Evolutionary conservation across 2,329 filamentous ascomycete species (phyloP).

Genomic region (Calonectria henricotiae): DNA sequence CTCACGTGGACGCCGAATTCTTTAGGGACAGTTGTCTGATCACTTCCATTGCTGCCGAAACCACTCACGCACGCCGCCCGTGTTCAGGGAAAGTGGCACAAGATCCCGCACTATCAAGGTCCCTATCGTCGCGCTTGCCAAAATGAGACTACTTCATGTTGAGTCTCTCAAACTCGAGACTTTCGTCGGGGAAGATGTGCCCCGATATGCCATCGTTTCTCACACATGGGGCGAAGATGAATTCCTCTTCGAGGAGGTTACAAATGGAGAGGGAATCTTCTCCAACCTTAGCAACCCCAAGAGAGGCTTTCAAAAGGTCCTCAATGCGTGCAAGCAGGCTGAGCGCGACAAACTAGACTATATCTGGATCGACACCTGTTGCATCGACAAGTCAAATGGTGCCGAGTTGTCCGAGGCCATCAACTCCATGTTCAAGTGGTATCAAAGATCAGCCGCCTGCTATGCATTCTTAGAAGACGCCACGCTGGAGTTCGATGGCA

Average conservation of each 20-base stretch:
- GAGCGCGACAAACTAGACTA: background rate
- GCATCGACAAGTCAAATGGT: constrained; percentile 16
- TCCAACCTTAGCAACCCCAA: background rate
- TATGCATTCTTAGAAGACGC: constrained; percentile 11
- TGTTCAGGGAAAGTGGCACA: no score
- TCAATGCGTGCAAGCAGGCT: constrained; percentile 4
- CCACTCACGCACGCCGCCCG: no score
- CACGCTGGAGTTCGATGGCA: constrained; percentile 4
- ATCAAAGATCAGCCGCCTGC: background rate
- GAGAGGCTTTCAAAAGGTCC: background rate
- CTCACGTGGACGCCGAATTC: no score
- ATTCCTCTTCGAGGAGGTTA: background rate
- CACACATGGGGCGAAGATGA: constrained; percentile 4
- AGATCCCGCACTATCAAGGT: no score
- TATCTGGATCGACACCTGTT: constrained; percentile 5
- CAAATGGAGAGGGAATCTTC: background rate
- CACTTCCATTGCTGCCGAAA: no score
- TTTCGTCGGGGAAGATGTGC: background rate
- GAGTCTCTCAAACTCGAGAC: constrained; percentile 3
- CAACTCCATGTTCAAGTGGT: constrained; percentile 17
- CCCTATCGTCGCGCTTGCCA: background rate
- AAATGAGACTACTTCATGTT: constrained; percentile 2
- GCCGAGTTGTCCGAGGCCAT: constrained; percentile 13
- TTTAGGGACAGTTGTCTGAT: no score
- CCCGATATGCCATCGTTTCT: constrained; percentile 12